Evolutionary conservation across 1,139 yeast genomes (phyloP).

Genomic region (Keqinozyma sinolaborantium): DNA sequence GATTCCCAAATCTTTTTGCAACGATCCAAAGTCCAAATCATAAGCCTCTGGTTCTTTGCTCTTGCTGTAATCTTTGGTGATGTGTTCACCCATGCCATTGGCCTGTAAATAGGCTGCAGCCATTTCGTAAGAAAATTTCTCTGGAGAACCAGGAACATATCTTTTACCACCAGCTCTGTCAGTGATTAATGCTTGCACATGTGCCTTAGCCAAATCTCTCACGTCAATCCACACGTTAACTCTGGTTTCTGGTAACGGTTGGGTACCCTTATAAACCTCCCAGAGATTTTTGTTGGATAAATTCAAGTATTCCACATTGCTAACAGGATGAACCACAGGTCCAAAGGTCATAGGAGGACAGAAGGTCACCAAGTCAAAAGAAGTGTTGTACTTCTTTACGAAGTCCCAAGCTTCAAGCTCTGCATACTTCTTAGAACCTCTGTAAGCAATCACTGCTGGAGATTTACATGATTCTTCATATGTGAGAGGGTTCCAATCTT

Average conservation of each 20-base stretch:
- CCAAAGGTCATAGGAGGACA: constrained; percentile 52
- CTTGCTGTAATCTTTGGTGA: constrained; percentile 6
- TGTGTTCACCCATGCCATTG: constrained; percentile 10
- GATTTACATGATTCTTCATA: constrained; percentile 32
- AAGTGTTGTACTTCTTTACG: constrained; percentile 23
- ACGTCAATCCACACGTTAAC: constrained; percentile 36
- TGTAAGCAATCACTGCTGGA: constrained; percentile 35
- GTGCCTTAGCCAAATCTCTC: constrained; percentile 37
- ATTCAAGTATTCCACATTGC: constrained; percentile 18
- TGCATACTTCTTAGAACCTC: constrained; percentile 39
- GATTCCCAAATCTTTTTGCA: constrained; percentile 28
- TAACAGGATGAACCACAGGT: constrained; percentile 34
- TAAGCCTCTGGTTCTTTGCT: constrained; percentile 9
- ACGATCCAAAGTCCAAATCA: constrained; percentile 22
- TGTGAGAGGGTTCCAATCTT: constrained; percentile 30
- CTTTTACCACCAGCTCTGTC: constrained; percentile 22
- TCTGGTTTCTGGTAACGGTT: constrained; percentile 14
- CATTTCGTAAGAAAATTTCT: constrained; percentile 21
- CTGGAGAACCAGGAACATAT: constrained; percentile 21
- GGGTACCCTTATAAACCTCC: constrained; percentile 9
- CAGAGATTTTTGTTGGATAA: constrained; percentile 18
- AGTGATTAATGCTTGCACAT: constrained; percentile 26
- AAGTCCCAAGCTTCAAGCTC: constrained; percentile 37
- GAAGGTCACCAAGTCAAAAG: constrained; percentile 41
- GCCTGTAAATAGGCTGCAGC: constrained; percentile 18